Conservation (phyloP, 768 basidiomycete species). For the Strobilomyces dryophilus region DNA sequence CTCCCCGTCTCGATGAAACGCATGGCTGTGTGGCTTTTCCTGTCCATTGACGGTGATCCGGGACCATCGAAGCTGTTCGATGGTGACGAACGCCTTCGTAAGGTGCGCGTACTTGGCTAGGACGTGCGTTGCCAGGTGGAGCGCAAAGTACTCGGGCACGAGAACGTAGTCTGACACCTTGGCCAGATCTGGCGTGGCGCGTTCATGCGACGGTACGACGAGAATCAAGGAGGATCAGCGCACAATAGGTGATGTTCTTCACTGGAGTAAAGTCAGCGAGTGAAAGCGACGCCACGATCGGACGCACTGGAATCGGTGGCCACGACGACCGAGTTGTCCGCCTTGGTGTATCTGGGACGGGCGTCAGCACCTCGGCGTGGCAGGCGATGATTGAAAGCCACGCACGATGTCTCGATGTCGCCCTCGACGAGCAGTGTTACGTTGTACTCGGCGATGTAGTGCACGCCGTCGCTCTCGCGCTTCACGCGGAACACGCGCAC, state of each 20-base stretch:
- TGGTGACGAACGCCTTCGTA: constrained; percentile 59
- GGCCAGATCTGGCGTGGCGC: constrained; percentile 55
- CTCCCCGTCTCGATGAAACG: constrained; percentile 86
- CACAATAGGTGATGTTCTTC: constrained; percentile 67
- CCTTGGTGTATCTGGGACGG: constrained; percentile 67
- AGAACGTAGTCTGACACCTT: constrained; percentile 89
- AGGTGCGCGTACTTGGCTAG: constrained; percentile 79
- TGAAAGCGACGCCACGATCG: not conserved
- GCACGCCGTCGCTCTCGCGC: constrained; percentile 52
- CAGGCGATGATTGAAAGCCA: not conserved
- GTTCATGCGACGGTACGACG: not conserved
- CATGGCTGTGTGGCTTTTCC: constrained; percentile 59
- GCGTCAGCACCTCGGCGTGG: not conserved
- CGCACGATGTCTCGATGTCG: constrained; percentile 68
- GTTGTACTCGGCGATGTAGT: constrained; percentile 81
- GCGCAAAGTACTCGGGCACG: constrained; percentile 77
- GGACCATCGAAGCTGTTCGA: constrained; percentile 83
- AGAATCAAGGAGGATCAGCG: constrained; percentile 8
- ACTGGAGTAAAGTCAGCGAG: constrained; percentile 32
- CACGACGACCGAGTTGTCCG: constrained; percentile 84
- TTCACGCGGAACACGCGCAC: constrained; percentile 86
- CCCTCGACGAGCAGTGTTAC: constrained; percentile 81
- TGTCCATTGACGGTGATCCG: constrained; percentile 57
- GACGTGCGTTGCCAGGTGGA: constrained; percentile 82
- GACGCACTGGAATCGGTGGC: constrained; percentile 86